Base-by-base conservation (phyloP, 306 rosid genomes). In the Abrus pulchellus region DNA sequence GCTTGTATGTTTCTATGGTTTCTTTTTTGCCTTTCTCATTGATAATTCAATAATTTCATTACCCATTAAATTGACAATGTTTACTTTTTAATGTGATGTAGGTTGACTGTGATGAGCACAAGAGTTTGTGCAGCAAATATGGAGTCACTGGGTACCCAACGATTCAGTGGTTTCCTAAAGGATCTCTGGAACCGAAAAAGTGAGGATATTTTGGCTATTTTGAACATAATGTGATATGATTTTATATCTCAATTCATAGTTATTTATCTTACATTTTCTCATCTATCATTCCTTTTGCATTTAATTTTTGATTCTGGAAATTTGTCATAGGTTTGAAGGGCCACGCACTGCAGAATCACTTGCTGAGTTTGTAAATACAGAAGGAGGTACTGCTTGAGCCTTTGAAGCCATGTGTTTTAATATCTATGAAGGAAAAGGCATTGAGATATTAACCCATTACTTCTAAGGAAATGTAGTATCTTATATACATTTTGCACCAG, bases 141-240 rank as follows among this genome's bases (percentile, higher is more conserved):
- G 88, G 82, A 63, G 90, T 85, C 54, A 86, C 91, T 72, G 99
- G 99, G 34, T 95, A 92, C 84, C 99, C 99, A 65, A 92, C 99
- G 0, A 74, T 93, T 78, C 94, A 91, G 54, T 95, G 97, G 97
- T 93, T 95, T 69, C 97, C 99, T 0, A 87, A 88, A 80, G 98
- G 97, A 68, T 93, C 96, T 29, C 74, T 93, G 44, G 97, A 95
- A 83, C 93, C 99, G 47, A 92, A 93, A 89, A 95, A 87, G 99
- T 95, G 83, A 93, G 97, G 49, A 65, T 47, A 32, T 43, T 14
- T 73, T 74, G 29, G 40, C 71, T 60, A n/a, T 61, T 47, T n/a
- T 2, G 10, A 62, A 11, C 54, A 62, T 68, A 65, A 30, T 65
- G 53, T 49, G 68, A 79, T 28, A 57, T 3, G 6, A 36, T 83